Evolutionary conservation across 805 yeast genomes (phyloP).

Genomic region (Barnettozyma botsteinii): DNA sequence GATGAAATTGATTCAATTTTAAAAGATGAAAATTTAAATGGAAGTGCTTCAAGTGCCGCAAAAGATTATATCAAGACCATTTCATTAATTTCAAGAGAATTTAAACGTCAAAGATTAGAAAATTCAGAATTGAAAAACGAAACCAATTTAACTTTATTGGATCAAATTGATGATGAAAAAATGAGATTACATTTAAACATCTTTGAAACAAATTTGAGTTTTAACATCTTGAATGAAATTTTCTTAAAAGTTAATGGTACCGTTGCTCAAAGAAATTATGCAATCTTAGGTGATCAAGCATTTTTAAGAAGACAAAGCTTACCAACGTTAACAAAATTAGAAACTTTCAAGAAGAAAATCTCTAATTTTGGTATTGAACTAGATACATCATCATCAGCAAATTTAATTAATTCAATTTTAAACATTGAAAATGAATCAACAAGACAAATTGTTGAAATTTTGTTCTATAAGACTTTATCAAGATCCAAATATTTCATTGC

Average conservation of each 20-base stretch:
- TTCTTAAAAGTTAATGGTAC: conserved; percentile 77
- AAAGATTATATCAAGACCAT: conserved; percentile 61
- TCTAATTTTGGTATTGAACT: conserved; percentile 58
- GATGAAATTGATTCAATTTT: conserved; percentile 51
- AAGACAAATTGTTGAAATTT: conserved; percentile 71
- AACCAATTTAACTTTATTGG: conserved; percentile 57
- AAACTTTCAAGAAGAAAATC: conserved; percentile 68
- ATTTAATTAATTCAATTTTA: conserved; percentile 67
- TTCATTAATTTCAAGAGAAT: conserved; percentile 58
- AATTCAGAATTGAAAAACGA: conserved; percentile 42
- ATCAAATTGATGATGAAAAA: conserved; percentile 81
- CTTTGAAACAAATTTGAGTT: conserved; percentile 53
- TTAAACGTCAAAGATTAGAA: conserved; percentile 60
- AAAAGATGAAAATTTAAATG: conserved; percentile 15
- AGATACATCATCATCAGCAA: conserved; percentile 68
- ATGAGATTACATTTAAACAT: conserved; percentile 68
- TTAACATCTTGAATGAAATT: conserved; percentile 64
- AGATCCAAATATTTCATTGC: conserved; percentile 87
- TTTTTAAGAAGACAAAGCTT: conserved; percentile 82
- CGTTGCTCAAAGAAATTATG: conserved; percentile 73
- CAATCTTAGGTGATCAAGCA: conserved; percentile 73
- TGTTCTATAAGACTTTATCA: conserved; percentile 74
- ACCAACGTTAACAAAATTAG: conserved; percentile 78
- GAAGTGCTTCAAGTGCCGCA: conserved; percentile 52
- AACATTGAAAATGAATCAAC: conserved; percentile 53